Evolutionary conservation across 2,329 filamentous ascomycete genomes (phyloP).

Genomic region (Pestalotiopsis sp.): DNA sequence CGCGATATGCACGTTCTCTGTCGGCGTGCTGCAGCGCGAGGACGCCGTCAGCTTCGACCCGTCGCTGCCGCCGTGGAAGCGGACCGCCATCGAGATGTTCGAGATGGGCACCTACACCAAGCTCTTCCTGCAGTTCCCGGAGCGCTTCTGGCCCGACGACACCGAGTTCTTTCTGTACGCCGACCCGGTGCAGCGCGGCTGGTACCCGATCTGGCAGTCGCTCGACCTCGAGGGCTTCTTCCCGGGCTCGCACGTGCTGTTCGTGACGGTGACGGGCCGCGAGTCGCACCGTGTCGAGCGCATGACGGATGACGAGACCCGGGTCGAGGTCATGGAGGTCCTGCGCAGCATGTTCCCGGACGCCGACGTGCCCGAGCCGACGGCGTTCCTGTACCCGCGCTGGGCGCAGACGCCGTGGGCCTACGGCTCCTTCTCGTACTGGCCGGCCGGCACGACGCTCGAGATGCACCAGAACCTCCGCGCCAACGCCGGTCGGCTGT

Average conservation of each 20-base stretch:
- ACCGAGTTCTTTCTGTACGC: conserved; percentile 49
- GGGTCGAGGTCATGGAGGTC: conserved; percentile 58
- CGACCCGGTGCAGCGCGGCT: conserved; percentile 41
- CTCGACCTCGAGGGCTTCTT: conserved; percentile 60
- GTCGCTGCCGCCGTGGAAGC: conserved; percentile 65
- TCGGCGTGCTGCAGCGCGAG: conserved; percentile 68
- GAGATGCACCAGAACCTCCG: conserved; percentile 70
- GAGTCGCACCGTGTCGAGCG: conserved; percentile 61
- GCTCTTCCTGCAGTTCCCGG: conserved; percentile 70
- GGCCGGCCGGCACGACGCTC: conserved; percentile 64
- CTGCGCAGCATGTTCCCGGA: conserved; percentile 64
- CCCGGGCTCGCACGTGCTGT: conserved; percentile 64
- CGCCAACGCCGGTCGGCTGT: conserved; percentile 63
- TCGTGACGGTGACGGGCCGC: conserved; percentile 62
- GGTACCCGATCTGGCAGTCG: conserved; percentile 65
- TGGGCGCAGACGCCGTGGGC: conserved; percentile 47
- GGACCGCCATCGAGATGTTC: conserved; percentile 64
- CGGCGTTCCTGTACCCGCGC: conserved; percentile 62
- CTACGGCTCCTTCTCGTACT: conserved; percentile 69
- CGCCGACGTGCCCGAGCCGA: conserved; percentile 58
- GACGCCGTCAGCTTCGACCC: conserved; percentile 58
- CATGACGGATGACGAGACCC: conserved; percentile 60
- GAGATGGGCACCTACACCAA: conserved; percentile 75
- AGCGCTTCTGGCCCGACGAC: conserved; percentile 64
- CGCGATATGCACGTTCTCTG: conserved; percentile 68